Percentiles rank a stretch among this genome's conserved stretches.
These are phyloP conservation scores for Ramalina intermedia DNA, from an alignment of 495 filamentous ascomycete genomes.

Conservation along the genomic window DNA sequence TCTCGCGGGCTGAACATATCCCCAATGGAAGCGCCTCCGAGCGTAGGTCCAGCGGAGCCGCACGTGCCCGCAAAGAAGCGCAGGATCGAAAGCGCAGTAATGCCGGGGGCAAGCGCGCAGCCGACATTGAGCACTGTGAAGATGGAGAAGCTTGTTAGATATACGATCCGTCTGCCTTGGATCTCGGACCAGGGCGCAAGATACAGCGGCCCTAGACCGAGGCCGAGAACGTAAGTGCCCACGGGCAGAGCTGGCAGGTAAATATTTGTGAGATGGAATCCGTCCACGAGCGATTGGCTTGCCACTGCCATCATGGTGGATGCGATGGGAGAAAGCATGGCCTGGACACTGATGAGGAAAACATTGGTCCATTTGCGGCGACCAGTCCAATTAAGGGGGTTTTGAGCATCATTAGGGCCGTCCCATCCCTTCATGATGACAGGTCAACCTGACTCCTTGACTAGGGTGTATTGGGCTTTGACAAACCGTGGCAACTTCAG, in stretches of 20 bases:
- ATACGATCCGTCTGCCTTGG: slow-evolving; percentile 21
- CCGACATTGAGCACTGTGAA: slow-evolving; percentile 23
- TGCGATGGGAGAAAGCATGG: slow-evolving; percentile 11
- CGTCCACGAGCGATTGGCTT: slow-evolving; percentile 20
- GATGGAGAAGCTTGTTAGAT: slow-evolving; percentile 19
- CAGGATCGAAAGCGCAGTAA: slow-evolving; percentile 18
- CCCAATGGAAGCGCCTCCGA: slow-evolving; percentile 5
- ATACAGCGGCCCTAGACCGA: slow-evolving; percentile 17
- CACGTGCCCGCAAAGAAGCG: slow-evolving; percentile 24
- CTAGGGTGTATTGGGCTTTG: too few species aligned
- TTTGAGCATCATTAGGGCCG: too few species aligned
- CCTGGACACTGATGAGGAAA: background rate
- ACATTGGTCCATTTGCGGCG: background rate
- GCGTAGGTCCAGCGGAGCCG: slow-evolving; percentile 15
- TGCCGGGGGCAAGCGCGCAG: slow-evolving; percentile 22
- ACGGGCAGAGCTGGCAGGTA: slow-evolving; percentile 1
- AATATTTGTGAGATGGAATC: slow-evolving; percentile 15
- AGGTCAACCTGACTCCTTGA: too few species aligned
- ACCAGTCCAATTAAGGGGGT: background rate
- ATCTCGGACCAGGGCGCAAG: slow-evolving; percentile 26
- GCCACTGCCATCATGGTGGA: slow-evolving; percentile 26
- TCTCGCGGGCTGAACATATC: slow-evolving; percentile 5
- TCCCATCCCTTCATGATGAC: too few species aligned
- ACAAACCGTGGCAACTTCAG: too few species aligned
- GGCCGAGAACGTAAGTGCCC: background rate